Percentiles rank a stretch among this genome's conserved stretches.
These are phyloP conservation scores for Mucor mucedo DNA, from an alignment of 371 early-diverging fungal genomes.

Conservation along the genomic window DNA sequence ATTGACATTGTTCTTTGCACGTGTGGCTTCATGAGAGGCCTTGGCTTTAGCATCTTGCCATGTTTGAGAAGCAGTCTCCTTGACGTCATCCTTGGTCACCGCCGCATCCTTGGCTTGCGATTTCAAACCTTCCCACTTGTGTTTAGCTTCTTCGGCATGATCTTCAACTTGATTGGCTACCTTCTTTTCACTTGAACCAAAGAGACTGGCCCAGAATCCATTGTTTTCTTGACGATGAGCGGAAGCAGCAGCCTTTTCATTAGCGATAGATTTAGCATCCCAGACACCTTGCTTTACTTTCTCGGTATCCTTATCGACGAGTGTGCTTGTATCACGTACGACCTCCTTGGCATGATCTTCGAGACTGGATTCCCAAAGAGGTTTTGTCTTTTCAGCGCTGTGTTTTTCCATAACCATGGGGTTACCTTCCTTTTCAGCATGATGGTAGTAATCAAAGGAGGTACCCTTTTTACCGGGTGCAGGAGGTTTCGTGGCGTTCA, in stretches of 20 bases:
- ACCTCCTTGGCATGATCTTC: slow-evolving; percentile 23
- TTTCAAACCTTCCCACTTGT: slow-evolving; percentile 14
- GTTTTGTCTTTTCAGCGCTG: slow-evolving; percentile 13
- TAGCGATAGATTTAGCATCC: slow-evolving; percentile 14
- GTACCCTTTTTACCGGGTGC: not conserved
- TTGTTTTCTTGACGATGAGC: not conserved
- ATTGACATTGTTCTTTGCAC: slow-evolving; percentile 12
- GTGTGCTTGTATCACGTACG: slow-evolving; percentile 19
- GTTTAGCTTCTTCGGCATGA: not conserved
- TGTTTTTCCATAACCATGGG: slow-evolving; percentile 30
- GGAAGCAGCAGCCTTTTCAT: slow-evolving; percentile 4
- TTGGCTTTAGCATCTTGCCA: slow-evolving; percentile 18
- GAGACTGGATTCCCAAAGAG: slow-evolving; percentile 7
- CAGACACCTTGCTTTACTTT: slow-evolving; percentile 23
- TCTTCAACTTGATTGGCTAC: slow-evolving; percentile 5
- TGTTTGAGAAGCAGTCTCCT: slow-evolving; percentile 11
- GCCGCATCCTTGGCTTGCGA: not conserved
- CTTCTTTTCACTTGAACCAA: slow-evolving; percentile 6
- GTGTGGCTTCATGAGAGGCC: slow-evolving; percentile 13
- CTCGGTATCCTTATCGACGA: slow-evolving; percentile 29
- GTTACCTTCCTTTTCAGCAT: slow-evolving; percentile 7
- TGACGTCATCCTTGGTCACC: slow-evolving; percentile 6
- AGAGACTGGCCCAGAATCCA: slow-evolving; percentile 14
- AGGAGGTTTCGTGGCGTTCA: not conserved
- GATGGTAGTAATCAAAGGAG: not conserved